Percentiles rank a stretch among this genome's conserved stretches.
phyloP scores from a whole-genome alignment of 2,329 filamentous ascomycete species.

The Penicillium sp. region DNA sequence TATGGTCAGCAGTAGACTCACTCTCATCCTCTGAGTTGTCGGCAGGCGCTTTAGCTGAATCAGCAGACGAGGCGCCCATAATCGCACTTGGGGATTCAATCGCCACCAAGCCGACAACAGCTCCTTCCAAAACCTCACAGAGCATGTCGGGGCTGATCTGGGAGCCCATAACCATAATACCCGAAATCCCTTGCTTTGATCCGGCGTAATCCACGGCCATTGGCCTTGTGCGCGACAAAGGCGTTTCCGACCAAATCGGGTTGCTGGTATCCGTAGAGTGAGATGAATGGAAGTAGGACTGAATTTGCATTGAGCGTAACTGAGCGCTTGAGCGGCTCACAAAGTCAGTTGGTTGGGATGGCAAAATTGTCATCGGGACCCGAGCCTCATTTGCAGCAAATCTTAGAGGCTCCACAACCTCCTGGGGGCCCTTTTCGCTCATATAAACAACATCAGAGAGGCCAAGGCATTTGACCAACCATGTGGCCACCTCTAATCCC shows the following conservation, averaged over 20 bases:
- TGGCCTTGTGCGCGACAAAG: constrained; percentile 48
- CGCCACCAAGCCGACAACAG: constrained; percentile 54
- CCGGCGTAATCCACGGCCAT: constrained; percentile 53
- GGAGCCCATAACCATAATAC: constrained; percentile 54
- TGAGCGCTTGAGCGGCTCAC: constrained; percentile 52
- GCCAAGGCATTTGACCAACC: constrained; percentile 47
- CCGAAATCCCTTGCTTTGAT: constrained; percentile 46
- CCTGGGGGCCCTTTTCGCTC: constrained; percentile 48
- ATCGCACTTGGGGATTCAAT: constrained; percentile 44
- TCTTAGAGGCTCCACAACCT: constrained; percentile 44
- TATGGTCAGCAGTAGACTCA: constrained; percentile 15
- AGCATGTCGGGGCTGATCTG: constrained; percentile 50
- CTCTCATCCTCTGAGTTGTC: constrained; percentile 6
- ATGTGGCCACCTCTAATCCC: constrained; percentile 50
- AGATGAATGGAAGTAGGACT: constrained; percentile 60
- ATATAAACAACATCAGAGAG: constrained; percentile 56
- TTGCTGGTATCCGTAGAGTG: constrained; percentile 27
- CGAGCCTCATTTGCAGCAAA: constrained; percentile 38
- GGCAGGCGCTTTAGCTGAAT: not conserved
- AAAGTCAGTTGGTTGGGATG: constrained; percentile 46
- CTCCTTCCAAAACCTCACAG: constrained; percentile 53
- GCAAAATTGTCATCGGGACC: constrained; percentile 46
- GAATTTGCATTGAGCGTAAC: constrained; percentile 58
- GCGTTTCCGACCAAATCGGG: constrained; percentile 46
- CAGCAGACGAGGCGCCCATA: constrained; percentile 6